Evolutionary conservation across 768 basidiomycete species (phyloP), one percentile per base, ranked within the genome.

Genomic region (Mycena olivaceomarginata): DNA sequence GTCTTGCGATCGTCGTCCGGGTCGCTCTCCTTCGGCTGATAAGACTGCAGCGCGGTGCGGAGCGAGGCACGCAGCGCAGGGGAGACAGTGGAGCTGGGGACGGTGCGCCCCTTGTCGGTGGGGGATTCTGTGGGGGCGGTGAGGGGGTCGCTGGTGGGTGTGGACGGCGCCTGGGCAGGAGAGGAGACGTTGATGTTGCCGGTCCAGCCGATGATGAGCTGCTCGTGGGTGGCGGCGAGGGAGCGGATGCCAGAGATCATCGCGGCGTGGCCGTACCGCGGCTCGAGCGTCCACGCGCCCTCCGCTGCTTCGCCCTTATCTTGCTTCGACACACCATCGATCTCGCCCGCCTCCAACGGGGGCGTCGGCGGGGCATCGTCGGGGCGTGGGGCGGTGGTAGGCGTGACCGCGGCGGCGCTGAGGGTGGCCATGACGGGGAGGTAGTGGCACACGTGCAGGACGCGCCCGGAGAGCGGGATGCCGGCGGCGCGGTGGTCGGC

Each of bases 201-300:
- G 0, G 96, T 96, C 96, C 98, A 98, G 25, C 97, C 98, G 59
- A 99, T 90, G 83, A 99, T 91, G 82, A 98, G 84, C 87, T 99
- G 97, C 80, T 98, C 95, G 85, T 98, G 95, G 0, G 95, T 95
- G 15, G 92, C 87, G 4, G 94, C 90, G 46, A 99, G 91, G 13
- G 94, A 95, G 69, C 94, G 93, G 82, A 99, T 97, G 43, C 98
- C 98, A 60, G 94, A 95, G 75, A 97, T 94, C 95, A 99, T 97
- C 13, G 98, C 98, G 11, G 96, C 92, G 83, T 99, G 98, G 20
- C 97, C 98, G 78, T 97, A 94, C 53, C 98, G 90, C 2, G 93
- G 92, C 2, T 91, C 85, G 7, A 99, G 87, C 20, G 92, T 91
- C 98, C 98, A 99, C 48, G 89, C 87, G 10, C 37, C 31, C 0